Evolutionary conservation across 306 rosid genomes (phyloP).

Genomic region (Cucumis cinereus): DNA sequence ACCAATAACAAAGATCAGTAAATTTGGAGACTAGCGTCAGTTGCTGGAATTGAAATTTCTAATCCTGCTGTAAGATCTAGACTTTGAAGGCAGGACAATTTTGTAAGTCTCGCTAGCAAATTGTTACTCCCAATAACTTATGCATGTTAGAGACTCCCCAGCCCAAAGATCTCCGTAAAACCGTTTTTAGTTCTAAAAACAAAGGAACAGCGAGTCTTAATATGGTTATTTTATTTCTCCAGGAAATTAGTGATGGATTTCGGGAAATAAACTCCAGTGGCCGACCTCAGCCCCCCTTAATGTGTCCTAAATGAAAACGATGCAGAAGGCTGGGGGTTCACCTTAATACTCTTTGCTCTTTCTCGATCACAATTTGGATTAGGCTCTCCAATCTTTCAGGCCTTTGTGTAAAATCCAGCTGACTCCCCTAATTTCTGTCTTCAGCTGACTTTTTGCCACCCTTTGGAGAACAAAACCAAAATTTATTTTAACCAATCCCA

Average conservation of each 20-base stretch:
- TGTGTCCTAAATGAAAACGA: not conserved
- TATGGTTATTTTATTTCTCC: not conserved
- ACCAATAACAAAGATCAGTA: not conserved
- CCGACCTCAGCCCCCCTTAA: not conserved
- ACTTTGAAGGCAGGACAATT: not conserved
- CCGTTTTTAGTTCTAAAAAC: not conserved
- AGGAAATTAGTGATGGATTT: not conserved
- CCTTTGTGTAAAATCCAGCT: not conserved
- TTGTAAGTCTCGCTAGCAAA: not conserved
- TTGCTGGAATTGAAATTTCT: not conserved
- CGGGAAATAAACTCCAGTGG: not conserved
- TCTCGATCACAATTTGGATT: not conserved
- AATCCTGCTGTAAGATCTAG: not conserved
- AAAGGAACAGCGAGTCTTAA: not conserved
- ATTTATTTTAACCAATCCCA: not conserved
- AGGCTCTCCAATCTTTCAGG: not conserved
- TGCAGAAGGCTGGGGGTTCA: not conserved
- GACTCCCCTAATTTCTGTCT: not conserved
- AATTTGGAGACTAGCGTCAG: not conserved
- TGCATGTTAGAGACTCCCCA: not conserved
- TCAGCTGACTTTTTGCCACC: not conserved
- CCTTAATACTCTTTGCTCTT: not conserved
- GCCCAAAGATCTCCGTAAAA: not conserved
- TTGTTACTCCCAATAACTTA: not conserved
- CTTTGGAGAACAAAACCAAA: not conserved